Evolutionary conservation across 148 eudicot species (phyloP).

Genomic region (Talinum fruticosum): DNA sequence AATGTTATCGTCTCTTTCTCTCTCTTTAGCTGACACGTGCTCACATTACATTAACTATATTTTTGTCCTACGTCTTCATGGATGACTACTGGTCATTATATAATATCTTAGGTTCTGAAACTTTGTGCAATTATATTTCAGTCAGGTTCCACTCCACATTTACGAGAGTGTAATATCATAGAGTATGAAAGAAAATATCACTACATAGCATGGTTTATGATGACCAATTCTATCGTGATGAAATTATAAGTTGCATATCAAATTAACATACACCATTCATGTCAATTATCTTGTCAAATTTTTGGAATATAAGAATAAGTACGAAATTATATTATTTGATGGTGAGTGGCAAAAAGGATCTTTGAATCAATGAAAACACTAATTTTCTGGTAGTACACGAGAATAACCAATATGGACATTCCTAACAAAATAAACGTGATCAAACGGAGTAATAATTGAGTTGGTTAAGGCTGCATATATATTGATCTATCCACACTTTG

Average conservation of each 20-base stretch:
- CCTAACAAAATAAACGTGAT: no score
- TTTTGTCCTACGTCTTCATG: not conserved
- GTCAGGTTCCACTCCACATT: not conserved
- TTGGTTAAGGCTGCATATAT: no score
- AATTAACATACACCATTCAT: not conserved
- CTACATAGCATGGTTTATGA: not conserved
- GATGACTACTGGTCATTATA: not conserved
- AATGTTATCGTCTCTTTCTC: not conserved
- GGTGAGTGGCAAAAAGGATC: not conserved
- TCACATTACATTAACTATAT: not conserved
- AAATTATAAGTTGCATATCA: not conserved
- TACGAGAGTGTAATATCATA: not conserved
- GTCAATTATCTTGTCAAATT: not conserved
- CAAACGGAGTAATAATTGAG: no score
- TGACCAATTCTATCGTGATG: not conserved
- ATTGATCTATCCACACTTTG: no score
- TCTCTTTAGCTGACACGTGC: not conserved
- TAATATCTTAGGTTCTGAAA: not conserved
- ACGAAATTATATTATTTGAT: not conserved
- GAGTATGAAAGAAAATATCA: not conserved
- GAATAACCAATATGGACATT: no score
- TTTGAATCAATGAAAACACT: no score
- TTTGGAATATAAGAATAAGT: not conserved
- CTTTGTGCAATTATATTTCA: not conserved
- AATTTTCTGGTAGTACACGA: no score